Evolutionary conservation across 2,329 filamentous ascomycete species (phyloP), one percentile per base, ranked within the genome.

Genomic region (Sporothrix brunneoviolacea): DNA sequence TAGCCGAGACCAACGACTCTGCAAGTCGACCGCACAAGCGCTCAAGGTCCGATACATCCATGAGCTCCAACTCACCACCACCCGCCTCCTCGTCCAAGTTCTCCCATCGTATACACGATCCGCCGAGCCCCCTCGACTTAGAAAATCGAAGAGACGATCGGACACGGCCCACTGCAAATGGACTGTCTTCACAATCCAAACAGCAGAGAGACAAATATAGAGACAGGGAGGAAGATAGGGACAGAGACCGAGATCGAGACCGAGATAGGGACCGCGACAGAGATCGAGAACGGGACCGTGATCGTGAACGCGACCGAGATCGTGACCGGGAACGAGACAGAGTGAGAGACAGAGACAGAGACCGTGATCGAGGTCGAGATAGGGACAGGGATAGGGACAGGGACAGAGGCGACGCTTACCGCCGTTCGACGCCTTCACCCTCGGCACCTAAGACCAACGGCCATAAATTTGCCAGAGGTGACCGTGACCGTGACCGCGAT

Each of bases 21-120:
- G 27, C 36, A 3, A 52, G 59, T 21, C 69, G 74, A 48, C 66
- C 70, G 2, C 65, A 65, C 48, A 80, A 80, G 61, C 70, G 75
- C 50, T 61, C 64, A 21, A 73, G 66, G 51, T 62, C 70, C 18
- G 74, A 76, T 13, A 47, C 50, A 8, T 54, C 49, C 19, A 46
- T 55, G 19, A 59, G 56, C 51, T 56, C 54, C 19, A 53, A 35
- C 54, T 48, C 55, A 8, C 49, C 56, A 21, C 51, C 41, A n/a
- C 33, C 39, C n/a, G 24, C 48, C 7, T 27, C 51, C 15, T 30
- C 51, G 4, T 33, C 52, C 6, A 49, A 37, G 22, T 37, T 33
- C 13, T n/a, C 39, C 27, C 39, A 48, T 15, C 56, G 53, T 27
- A 13, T 49, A 3, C 50, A 53, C 48, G 50, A 53, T 8, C 53